Percentiles rank a stretch among this genome's conserved stretches.
Evolutionary conservation across 257 asterid genomes (phyloP).

Genomic region (Craterostigma plantagineum): DNA sequence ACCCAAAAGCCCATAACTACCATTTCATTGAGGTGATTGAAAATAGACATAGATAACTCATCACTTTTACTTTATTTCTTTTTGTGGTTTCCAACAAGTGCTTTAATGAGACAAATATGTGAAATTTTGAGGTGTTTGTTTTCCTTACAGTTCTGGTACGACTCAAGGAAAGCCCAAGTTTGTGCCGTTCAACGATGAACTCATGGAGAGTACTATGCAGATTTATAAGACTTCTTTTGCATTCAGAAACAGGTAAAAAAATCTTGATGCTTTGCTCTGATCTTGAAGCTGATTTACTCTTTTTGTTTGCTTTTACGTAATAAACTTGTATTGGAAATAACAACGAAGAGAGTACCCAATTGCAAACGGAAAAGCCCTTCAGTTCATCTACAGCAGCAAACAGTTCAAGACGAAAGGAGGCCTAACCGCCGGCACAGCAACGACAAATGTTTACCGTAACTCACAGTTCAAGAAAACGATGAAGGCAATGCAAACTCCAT

Average conservation of each 20-base stretch:
- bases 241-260: slow-evolving; percentile 81
- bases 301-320: background rate
- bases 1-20: slow-evolving; percentile 65
- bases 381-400: slow-evolving; percentile 78
- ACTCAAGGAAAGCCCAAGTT: slow-evolving; percentile 98
- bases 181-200: slow-evolving; percentile 91
- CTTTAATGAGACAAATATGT: background rate
- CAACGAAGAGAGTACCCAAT: slow-evolving; percentile 55
- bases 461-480: slow-evolving; percentile 57
- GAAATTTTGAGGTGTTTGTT: background rate
- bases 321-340: too few relatives aligned
- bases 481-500: slow-evolving; percentile 69
- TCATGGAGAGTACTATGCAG: slow-evolving; percentile 81
- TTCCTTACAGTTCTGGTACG: slow-evolving; percentile 76
- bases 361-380: slow-evolving; percentile 65
- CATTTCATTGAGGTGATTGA: slow-evolving; percentile 65
- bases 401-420: slow-evolving; percentile 95
- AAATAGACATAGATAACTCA: too few relatives aligned
- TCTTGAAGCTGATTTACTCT: background rate
- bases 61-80: too few relatives aligned
- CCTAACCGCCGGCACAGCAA: slow-evolving; percentile 84
- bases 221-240: slow-evolving; percentile 76
- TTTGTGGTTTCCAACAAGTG: background rate
- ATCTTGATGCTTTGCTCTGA: background rate
- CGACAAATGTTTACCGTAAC: slow-evolving; percentile 69